Evolutionary conservation across 2,329 filamentous ascomycete species (phyloP), one percentile per base, ranked within the genome.

Genomic region (Botryosphaeria agaves): DNA sequence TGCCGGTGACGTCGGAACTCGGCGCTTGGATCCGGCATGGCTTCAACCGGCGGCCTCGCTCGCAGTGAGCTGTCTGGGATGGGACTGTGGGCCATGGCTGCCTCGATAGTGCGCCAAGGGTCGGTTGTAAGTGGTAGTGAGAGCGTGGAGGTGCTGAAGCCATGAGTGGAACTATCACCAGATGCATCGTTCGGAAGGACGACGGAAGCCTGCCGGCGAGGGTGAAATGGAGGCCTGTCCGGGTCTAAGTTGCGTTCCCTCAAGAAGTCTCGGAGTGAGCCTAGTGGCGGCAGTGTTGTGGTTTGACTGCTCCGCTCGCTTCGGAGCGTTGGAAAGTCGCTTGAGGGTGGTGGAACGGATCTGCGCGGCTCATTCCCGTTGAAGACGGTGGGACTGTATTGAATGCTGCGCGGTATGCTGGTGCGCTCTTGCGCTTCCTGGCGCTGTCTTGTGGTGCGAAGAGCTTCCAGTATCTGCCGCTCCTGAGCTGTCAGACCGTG

Each of bases 91-190:
- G 11, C 40, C 41, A 62, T 53, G 20, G 58, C 57, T 23, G 57
- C 56, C 41, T 62, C 55, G 26, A 63, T 62, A 3, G 55, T 59
- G 26, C 55, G 56, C 59, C 59, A 63, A 7, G 60, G 56, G 28
- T 61, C 56, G 20, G 55, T 30, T 41, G 46, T 32, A 39, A 42
- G 17, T 44, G 47, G 14, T 30, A 21, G 14, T 23, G 9, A 2
- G 31, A 23, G 11, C 15, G 20, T 26, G 30, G 31, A 14, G 26
- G 21, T 25, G 15, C 23, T n/a, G 28, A 12, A 28, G 18, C 17
- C 7, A 15, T 29, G 12, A 14, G 28, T 16, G n/a, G 27, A 7
- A 18, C 23, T 14, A 14, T 28, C 31, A 14, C 28, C 28, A 18
- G 31, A 9, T 8, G 15, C 15, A 18, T 28, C 25, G 14, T 18